Base-by-base conservation (phyloP, 2,329 filamentous ascomycete species). In the Dichotomopilus funicola region DNA sequence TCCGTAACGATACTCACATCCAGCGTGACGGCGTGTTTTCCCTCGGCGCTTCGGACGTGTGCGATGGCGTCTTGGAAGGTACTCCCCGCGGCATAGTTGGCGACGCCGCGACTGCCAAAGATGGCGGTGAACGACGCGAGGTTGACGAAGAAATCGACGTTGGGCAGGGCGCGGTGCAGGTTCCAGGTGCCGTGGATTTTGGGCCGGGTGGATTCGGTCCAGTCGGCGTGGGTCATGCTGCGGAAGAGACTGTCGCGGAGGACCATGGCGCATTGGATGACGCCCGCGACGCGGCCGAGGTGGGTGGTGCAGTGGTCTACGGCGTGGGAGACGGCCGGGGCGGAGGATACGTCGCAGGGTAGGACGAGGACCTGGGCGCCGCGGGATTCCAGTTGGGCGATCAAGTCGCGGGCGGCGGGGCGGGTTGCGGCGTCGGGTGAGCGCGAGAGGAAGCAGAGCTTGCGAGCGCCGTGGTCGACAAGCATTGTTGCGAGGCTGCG, bases 381-480 rank as follows among this genome's bases (percentile, higher is more conserved):
- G 33, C 44, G 44, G 33, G 34, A 31, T 8, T 40, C 13, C 9
- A 49, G 10, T 9, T 49, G 35, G 4, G 19, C 9, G 11, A 37
- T 27, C 34, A 51, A 7, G 70, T 73, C 2, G 74, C 2, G 74
- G 63, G 42, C 73, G 67, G 5, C 72, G 64, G 3, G 19, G 35
- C 47, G 47, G 3, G 27, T 37, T 11, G 8, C 3, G 19, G 35
- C n/a, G 10, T 13, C 19, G 9, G 47, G 8, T 5, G 45, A 49
- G 7, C 34, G 47, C 1, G 47, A 49, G 4, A 49, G 35, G 36
- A 49, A 37, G 34, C 19, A 37, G 8, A 77, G 61, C 44, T 69
- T 60, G 13, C 66, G 64, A 2, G 75, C 75, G 0, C 75, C 75
- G 46, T 66, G 65, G 2, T 69, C 65, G 1, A 66, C 68, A 62